phyloP scores from a whole-genome alignment of 768 basidiomycete genomes.

The Agrocybe pediades region DNA sequence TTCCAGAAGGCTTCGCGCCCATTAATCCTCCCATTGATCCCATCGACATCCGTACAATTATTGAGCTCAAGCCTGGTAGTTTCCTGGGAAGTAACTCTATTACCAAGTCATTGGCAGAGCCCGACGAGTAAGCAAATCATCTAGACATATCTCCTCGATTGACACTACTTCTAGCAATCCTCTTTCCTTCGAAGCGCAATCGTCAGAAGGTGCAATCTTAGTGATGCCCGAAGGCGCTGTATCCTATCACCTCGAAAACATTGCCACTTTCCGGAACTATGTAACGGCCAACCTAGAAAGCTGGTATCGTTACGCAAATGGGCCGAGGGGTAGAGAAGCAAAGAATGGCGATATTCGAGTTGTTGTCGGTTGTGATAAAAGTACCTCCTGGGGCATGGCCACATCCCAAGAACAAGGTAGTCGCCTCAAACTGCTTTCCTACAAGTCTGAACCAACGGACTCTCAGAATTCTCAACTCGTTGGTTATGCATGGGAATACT shows the following conservation, averaged over 20 bases:
- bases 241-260: conserved; percentile 3
- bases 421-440: conserved; percentile 1
- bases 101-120: not conserved
- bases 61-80: conserved; percentile 14
- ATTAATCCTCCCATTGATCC: conserved; percentile 13
- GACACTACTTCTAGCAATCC: conserved; percentile 33
- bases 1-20: conserved; percentile 30
- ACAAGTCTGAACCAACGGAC: not conserved
- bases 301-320: too few relatives aligned
- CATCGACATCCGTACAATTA: conserved; percentile 11
- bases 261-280: conserved; percentile 5
- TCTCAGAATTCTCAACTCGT: not conserved
- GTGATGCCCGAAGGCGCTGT: conserved; percentile 29
- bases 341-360: too few relatives aligned
- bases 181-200: too few relatives aligned
- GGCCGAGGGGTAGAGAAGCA: too few relatives aligned
- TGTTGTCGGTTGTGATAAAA: too few relatives aligned
- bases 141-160: conserved; percentile 20
- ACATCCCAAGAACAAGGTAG: conserved; percentile 11
- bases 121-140: conserved; percentile 10
- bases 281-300: too few relatives aligned
- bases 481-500: too few relatives aligned
- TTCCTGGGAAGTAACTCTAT: conserved; percentile 14
- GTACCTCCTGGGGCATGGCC: too few relatives aligned
- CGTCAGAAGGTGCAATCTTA: too few relatives aligned